Base-by-base conservation (phyloP, 1,284 basidiomycete species). In the Baeospora myosura region DNA sequence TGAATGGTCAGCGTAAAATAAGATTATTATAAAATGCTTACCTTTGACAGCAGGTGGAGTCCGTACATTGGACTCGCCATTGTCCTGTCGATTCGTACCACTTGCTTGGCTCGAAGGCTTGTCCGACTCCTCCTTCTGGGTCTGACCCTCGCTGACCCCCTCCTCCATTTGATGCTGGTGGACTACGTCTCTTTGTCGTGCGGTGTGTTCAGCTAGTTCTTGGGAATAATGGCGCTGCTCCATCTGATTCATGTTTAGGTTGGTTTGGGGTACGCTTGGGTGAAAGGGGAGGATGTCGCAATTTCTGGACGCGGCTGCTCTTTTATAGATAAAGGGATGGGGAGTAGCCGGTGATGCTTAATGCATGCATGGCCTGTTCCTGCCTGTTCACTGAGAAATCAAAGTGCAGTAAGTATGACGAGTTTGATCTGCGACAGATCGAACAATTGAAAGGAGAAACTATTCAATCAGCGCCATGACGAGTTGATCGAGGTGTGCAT, bases 41-140 rank as follows among this genome's bases (percentile, higher is more conserved):
- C n/a, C n/a, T n/a, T n/a, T n/a, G n/a, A n/a, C n/a, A n/a, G n/a
- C n/a, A n/a, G n/a, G n/a, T n/a, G n/a, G n/a, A n/a, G n/a, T n/a
- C n/a, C n/a, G n/a, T n/a, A n/a, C n/a, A n/a, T n/a, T n/a, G n/a
- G n/a, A n/a, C n/a, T n/a, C n/a, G n/a, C n/a, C n/a, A n/a, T n/a
- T n/a, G n/a, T n/a, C n/a, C n/a, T n/a, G n/a, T n/a, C n/a, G n/a
- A n/a, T n/a, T n/a, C n/a, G n/a, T n/a, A n/a, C n/a, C n/a, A n/a
- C n/a, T n/a, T n/a, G n/a, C n/a, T n/a, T n/a, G 26, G 26, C 26
- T 29, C 26, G 26, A 29, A 29, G 8, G 32, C 32, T 33, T 33
- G 20, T 18, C 32, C 16, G 32, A 8, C 32, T 8, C 32, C 32
- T 8, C 32, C 32, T 8, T 33, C 16, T 8, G 11, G 11, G 32